phyloP scores from a whole-genome alignment of 2,329 filamentous ascomycete species.

The Xylaria sp. region DNA sequence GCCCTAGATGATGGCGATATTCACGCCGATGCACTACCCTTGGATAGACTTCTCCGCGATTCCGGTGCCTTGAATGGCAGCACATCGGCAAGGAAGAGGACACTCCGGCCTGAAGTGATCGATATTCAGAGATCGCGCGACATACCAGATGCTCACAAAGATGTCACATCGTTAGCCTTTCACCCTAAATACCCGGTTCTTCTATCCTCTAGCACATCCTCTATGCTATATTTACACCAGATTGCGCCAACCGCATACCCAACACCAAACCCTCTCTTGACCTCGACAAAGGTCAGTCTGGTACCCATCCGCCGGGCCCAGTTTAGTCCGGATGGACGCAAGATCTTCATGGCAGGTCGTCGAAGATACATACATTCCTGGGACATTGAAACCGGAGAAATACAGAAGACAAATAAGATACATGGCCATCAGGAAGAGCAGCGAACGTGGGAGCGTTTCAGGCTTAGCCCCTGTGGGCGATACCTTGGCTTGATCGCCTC shows the following conservation, averaged over 20 bases:
- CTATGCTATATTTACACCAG: slow-evolving; percentile 89
- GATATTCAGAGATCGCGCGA: slow-evolving; percentile 92
- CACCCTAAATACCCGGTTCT: slow-evolving; percentile 90
- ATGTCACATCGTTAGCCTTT: slow-evolving; percentile 86
- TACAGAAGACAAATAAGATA: slow-evolving; percentile 84
- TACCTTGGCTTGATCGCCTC: slow-evolving; percentile 87
- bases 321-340: slow-evolving; percentile 78
- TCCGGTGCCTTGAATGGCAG: slow-evolving; percentile 72
- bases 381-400: slow-evolving; percentile 82
- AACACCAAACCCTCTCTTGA: slow-evolving; percentile 87
- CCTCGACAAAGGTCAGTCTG: slow-evolving; percentile 85
- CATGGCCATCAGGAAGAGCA: slow-evolving; percentile 84
- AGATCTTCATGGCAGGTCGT: slow-evolving; percentile 88
- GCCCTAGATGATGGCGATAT: slow-evolving; percentile 59
- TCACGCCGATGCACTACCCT: slow-evolving; percentile 75
- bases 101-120: slow-evolving; percentile 85
- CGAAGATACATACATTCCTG: slow-evolving; percentile 94
- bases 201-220: slow-evolving; percentile 86
- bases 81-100: slow-evolving; percentile 69
- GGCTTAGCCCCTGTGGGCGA: slow-evolving; percentile 84
- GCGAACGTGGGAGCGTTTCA: slow-evolving; percentile 90
- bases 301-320: slow-evolving; percentile 87
- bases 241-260: slow-evolving; percentile 79
- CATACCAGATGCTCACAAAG: slow-evolving; percentile 81
- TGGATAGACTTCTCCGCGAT: slow-evolving; percentile 83